Conservation (phyloP, 176 grass and related monocot genomes). For the Areca catechu region DNA sequence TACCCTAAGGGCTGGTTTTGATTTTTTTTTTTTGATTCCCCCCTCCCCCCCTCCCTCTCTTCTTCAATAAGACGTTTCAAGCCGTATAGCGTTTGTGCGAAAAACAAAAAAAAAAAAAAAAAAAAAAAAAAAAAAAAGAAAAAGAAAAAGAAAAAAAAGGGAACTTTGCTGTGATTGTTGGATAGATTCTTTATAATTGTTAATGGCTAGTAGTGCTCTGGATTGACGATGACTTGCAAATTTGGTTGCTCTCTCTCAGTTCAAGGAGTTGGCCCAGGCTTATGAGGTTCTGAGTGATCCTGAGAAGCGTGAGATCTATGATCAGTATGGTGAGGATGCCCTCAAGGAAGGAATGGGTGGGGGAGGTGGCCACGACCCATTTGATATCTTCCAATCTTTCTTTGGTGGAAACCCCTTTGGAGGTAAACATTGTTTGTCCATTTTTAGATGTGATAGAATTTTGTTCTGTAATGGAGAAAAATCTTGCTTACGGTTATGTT, state of each 20-base stretch:
- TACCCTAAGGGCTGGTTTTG: too few species aligned
- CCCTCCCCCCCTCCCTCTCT: too few species aligned
- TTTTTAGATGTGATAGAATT: too few species aligned
- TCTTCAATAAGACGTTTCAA: too few species aligned
- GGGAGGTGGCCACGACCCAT: constrained; percentile 56
- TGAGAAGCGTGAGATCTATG: constrained; percentile 80
- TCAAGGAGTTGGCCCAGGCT: constrained; percentile 84
- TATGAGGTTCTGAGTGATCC: constrained; percentile 89
- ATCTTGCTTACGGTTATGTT: background rate
- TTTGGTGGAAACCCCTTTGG: constrained; percentile 74
- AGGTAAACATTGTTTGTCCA: constrained; percentile 21
- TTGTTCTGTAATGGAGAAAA: too few species aligned
- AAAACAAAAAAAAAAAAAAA: too few species aligned
- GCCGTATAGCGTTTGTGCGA: too few species aligned
- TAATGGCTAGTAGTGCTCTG: background rate
- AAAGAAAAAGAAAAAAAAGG: too few species aligned
- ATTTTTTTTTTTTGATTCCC: too few species aligned
- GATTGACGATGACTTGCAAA: background rate
- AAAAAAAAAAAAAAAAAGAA: too few species aligned
- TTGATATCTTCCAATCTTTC: constrained; percentile 81
- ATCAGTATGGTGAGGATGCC: constrained; percentile 89
- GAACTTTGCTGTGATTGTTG: too few species aligned
- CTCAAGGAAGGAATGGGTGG: constrained; percentile 87
- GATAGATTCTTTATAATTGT: background rate
- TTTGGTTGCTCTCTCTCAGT: constrained; percentile 38